Evolutionary conservation across 306 rosid genomes (phyloP).

Genomic region (Citrullus colocynthis): DNA sequence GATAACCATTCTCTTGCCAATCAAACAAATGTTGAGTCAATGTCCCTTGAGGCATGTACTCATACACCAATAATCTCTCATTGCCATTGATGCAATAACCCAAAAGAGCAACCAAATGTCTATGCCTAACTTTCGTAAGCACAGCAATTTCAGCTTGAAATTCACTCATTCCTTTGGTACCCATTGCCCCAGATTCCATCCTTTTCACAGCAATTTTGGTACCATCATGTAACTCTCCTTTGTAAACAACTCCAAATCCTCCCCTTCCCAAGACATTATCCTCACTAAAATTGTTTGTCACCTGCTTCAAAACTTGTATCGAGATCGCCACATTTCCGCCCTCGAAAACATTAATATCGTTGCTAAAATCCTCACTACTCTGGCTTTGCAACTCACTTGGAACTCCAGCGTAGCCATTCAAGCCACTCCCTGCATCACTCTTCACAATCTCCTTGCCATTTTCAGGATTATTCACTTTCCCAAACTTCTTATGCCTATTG

Average conservation of each 20-base stretch:
- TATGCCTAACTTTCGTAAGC: slow-evolving; percentile 73
- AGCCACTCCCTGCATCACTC: slow-evolving; percentile 29
- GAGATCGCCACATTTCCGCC: slow-evolving; percentile 66
- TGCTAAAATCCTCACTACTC: slow-evolving; percentile 41
- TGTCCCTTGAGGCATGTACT: slow-evolving; percentile 86
- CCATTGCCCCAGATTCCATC: slow-evolving; percentile 62
- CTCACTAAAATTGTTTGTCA: slow-evolving; percentile 58
- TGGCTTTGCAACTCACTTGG: slow-evolving; percentile 67
- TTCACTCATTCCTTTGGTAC: slow-evolving; percentile 69
- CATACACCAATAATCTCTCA: slow-evolving; percentile 80
- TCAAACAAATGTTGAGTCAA: slow-evolving; percentile 71
- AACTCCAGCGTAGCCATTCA: slow-evolving; percentile 50
- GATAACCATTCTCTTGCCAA: slow-evolving; percentile 34
- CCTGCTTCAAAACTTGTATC: slow-evolving; percentile 59
- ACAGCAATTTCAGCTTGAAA: slow-evolving; percentile 83
- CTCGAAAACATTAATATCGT: slow-evolving; percentile 41
- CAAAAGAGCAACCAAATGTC: slow-evolving; percentile 79
- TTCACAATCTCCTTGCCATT: slow-evolving; percentile 39
- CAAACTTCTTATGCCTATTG: slow-evolving; percentile 37
- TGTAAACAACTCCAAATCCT: slow-evolving; percentile 86
- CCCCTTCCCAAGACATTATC: slow-evolving; percentile 75
- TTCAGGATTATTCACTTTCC: slow-evolving; percentile 43
- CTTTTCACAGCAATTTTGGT: slow-evolving; percentile 84
- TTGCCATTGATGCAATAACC: slow-evolving; percentile 78
- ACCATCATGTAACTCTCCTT: slow-evolving; percentile 74